Base-by-base conservation (phyloP, 805 yeast genomes). In the Candida saitoana region DNA sequence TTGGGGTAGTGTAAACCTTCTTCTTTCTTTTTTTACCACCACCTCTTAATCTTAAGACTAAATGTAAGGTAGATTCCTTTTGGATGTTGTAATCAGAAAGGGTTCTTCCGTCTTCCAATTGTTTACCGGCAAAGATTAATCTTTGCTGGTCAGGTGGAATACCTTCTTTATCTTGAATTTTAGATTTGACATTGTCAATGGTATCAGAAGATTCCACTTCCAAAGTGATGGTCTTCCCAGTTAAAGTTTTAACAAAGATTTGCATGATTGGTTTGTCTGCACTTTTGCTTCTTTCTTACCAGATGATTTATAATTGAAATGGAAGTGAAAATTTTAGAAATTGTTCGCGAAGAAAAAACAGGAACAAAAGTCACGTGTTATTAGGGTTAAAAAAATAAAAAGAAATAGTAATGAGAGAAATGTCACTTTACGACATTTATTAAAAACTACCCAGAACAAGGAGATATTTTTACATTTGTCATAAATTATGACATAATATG, bases 1-100 rank as follows among this genome's bases (percentile, higher is more conserved):
- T 93, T 82, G 99, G 99, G 71, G 98, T 91, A 79, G 98, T 91
- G 91, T 91, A 93, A 72, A 89, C 97, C 95, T 91, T 91, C 96
- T 93, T 93, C 93, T 93, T 93, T 84, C 96, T 91, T 93, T 93
- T 93, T 87, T 90, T 93, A 81, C 96, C 96, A 72, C 74, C 75
- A 81, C 95, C 96, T 82, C 96, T 87, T 75, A 89, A 84, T 84
- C 96, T 90, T 54, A 90, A 79, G 60, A 90, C 96, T 74, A 90
- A 81, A 73, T 90, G 97, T 47, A 91, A 75, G 55, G 99, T 91
- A 51, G 99, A 91, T 81, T 91, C 99, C 86, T 91, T 91, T 79
- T 91, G 98, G 78, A 91, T 93, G 89, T 91, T 91, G 95, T 93
- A 93, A 81, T 91, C 98, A 58, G 96, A 86, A 62, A 91, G 80